Base-by-base conservation (phyloP, 2,329 filamentous ascomycete species). In the Helotiales sp. region DNA sequence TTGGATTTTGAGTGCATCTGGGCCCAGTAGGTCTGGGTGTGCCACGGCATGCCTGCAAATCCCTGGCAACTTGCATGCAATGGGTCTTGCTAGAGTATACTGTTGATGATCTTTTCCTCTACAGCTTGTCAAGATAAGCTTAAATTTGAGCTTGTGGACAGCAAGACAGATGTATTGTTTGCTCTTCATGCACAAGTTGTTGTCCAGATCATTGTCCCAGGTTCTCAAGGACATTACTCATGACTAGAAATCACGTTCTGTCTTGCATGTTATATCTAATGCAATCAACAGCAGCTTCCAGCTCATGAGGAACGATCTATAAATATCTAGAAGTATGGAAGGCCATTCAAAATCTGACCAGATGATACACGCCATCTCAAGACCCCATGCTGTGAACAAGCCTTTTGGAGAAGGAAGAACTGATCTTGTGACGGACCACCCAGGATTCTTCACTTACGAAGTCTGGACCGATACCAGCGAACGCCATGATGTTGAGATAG, bases 381-480 rank as follows among this genome's bases (percentile, higher is more conserved):
- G 24, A 15, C 30, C 46, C 52, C 36, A 15, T 42, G 34, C 22
- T 57, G 38, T 51, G 54, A 60, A 57, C 51, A 57, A 53, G 47
- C 48, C 56, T 60, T 59, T 33, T 54, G 24, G 25, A 22, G 55
- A 24, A 49, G 44, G 36, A 30, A 38, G 25, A 51, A 17, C 46
- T 46, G 38, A 60, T 57, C 57, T 57, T 52, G 56, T 61, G 59
- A 60, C 55, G 53, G 59, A 49, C 59, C 56, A 60, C 55, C 48
- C 55, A 52, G 51, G 50, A 31, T 36, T 50, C 31, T 53, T 52
- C 25, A 47, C 15, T 29, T 55, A 15, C 40, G 52, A 42, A 38
- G 44, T 59, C 44, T 54, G 53, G 52, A 59, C 38, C 49, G 42
- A 27, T 40, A 42, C 42, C 33, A 60, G 44, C 58, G 44, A 30